Base-by-base conservation (phyloP, 2,329 filamentous ascomycete genomes). In the Sarocladium strictum region DNA sequence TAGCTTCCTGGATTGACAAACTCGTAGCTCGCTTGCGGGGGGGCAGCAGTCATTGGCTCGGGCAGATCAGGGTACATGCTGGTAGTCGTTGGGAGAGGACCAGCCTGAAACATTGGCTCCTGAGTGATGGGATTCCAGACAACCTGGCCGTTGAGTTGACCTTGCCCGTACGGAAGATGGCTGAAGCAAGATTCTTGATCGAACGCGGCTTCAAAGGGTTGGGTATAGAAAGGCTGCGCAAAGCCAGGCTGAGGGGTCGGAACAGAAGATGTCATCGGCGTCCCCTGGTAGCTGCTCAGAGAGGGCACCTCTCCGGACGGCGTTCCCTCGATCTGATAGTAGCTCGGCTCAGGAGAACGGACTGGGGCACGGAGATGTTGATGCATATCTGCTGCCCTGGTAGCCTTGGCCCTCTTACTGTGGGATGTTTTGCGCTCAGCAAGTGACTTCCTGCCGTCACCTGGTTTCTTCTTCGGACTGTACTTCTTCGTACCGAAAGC, bases 401-500 rank as follows among this genome's bases (percentile, higher is more conserved):
- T 6, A 10, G 47, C n/a, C 27, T 51, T 51, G 47, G 47, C 19
- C 12, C 12, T 19, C 24, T 32, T 49, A 24, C n/a, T 26, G 40
- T 4, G 7, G 23, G 23, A 14, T 6, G 21, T 29, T 21, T 51
- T 29, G 27, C 24, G 43, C 10, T n/a, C 24, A 23, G 43, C 21
- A 3, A 17, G 14, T 3, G 43, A 11, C 27, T 35, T 51, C 11
- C 4, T 23, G 3, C 50, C 50, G 19, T 24, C 26, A 14, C 5
- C 17, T 21, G n/a, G 11, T 11, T 15, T 29, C 24, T 24, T 52
- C 32, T 26, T 17, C 15, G 50, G 50, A 2, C 19, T 15, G 21
- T 38, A 53, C 33, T 53, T 53, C 23, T 21, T 19, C 3, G 4
- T 24, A 3, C 50, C 50, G 61, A 96, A 90, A 2, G 93, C 91